Base-by-base conservation (phyloP, 225 moss, liverwort and hornwort genomes). In the Bryoerythrophyllum caledonicum region DNA sequence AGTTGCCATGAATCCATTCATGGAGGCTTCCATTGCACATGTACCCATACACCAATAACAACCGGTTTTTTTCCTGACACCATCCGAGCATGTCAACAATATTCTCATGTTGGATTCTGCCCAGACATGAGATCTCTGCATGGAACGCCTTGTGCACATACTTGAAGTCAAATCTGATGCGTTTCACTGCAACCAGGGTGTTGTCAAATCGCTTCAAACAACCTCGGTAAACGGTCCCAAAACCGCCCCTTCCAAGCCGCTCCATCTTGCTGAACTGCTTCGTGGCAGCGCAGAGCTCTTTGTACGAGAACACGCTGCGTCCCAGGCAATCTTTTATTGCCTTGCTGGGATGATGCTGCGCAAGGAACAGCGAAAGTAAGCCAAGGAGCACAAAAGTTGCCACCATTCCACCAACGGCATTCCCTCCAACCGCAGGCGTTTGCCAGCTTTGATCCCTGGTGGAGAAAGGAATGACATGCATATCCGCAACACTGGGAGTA, bases 21-120 rank as follows among this genome's bases (percentile, higher is more conserved):
- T 90, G 73, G 5, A 90, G 82, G 76, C 73, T 62, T 63, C 73
- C 35, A 35, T 73, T 73, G 5, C 49, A 32, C 34, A 63, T 73
- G 34, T 61, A 73, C 0, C 23, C 49, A 10, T 48, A 61, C 1
- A 62, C 62, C 35, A 73, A 73, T 4, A 73, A 34, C 70, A 84
- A 16, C 68, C 82, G 14, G 66, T 79, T 76, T 17, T 74, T 69
- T 27, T 90, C 86, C 32, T 80, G 75, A 63, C 90, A 86, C 88
- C 88, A 89, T 30, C 86, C 86, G 0, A 74, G 55, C 20, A 89
- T 35, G 0, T 73, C 62, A 8, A 72, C 44, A 0, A 72, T 21
- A 30, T 60, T 72, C 14, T 6, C 14, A 35, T 87, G 87, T 26
- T 68, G 44, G 44, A 90, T 76, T 57, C 80, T 27, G 63, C 77